These are phyloP conservation scores for Margaritispora aquatica DNA, from an alignment of 495 filamentous ascomycete species.

Conservation along the genomic window DNA sequence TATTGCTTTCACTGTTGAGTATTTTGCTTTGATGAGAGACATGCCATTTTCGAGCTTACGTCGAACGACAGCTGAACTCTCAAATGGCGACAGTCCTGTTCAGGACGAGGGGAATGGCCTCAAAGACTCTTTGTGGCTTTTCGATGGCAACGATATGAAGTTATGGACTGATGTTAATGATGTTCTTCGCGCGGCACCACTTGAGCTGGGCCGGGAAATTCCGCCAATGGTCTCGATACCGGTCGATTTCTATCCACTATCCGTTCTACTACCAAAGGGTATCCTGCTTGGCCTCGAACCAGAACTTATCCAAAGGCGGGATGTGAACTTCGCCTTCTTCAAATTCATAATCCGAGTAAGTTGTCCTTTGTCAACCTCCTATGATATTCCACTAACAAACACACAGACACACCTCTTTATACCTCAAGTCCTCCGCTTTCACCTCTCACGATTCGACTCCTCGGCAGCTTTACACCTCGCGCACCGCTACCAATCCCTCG, in stretches of 20 bases:
- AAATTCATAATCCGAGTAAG: slow-evolving; percentile 75
- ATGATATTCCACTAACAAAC: slow-evolving; percentile 6
- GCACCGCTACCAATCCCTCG: slow-evolving; percentile 75
- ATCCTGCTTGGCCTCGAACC: slow-evolving; percentile 87
- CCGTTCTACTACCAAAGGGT: slow-evolving; percentile 73
- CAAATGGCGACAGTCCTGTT: not conserved
- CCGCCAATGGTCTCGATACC: slow-evolving; percentile 58
- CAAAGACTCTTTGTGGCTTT: slow-evolving; percentile 88
- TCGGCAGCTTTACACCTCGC: slow-evolving; percentile 69
- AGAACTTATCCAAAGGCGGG: slow-evolving; percentile 84
- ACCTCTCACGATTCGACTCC: slow-evolving; percentile 64
- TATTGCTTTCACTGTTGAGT: slow-evolving; percentile 91
- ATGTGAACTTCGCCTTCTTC: slow-evolving; percentile 81
- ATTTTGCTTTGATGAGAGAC: slow-evolving; percentile 87
- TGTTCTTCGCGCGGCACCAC: slow-evolving; percentile 60
- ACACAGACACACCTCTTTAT: slow-evolving; percentile 83
- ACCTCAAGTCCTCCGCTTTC: slow-evolving; percentile 73
- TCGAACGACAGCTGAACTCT: not conserved
- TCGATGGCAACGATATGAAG: slow-evolving; percentile 77
- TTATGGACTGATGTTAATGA: slow-evolving; percentile 91
- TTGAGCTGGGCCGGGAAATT: slow-evolving; percentile 52
- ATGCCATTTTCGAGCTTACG: slow-evolving; percentile 42
- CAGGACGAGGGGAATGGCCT: slow-evolving; percentile 40
- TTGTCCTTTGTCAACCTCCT: no score
- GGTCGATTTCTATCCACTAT: slow-evolving; percentile 92